Evolutionary conservation across 2,329 filamentous ascomycete species (phyloP).

Genomic region (Colletotrichum godetiae): DNA sequence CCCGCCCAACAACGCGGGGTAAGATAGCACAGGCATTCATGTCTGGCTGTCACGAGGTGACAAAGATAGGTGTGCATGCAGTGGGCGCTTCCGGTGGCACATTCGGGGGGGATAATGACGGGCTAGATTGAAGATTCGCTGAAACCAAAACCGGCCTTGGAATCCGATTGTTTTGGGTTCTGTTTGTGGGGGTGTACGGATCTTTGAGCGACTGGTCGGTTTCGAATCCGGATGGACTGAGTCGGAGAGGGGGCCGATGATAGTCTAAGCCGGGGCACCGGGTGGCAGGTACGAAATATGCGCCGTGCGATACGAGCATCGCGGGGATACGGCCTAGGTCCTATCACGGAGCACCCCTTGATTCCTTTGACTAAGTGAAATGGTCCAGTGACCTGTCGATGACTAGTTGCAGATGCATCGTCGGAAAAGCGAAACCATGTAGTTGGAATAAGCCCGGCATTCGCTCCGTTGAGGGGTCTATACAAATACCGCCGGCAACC

Average conservation of each 20-base stretch:
- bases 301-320: background rate
- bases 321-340: background rate
- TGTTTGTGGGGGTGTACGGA: background rate
- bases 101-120: background rate
- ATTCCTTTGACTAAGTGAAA: background rate
- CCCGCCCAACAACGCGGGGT: conserved; percentile 23
- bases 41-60: conserved; percentile 5
- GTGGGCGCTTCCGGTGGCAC: background rate
- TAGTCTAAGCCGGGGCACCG: background rate
- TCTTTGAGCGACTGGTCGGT: conserved; percentile 16
- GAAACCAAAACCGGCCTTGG: conserved; percentile 6
- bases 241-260: conserved; percentile 14
- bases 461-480: background rate
- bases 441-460: background rate
- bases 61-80: conserved; percentile 25
- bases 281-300: too few relatives aligned
- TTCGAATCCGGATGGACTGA: conserved; percentile 16
- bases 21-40: conserved; percentile 8
- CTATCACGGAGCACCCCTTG: background rate
- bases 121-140: background rate
- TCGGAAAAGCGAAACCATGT: background rate
- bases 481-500: background rate
- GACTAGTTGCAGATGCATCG: background rate
- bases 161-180: conserved; percentile 12
- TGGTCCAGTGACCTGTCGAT: background rate